A percentile compares a stretch with the other conserved stretches of the same genome.
Evolutionary conservation across 2,329 filamentous ascomycete genomes (phyloP).

Genomic region (Alternaria sp.): DNA sequence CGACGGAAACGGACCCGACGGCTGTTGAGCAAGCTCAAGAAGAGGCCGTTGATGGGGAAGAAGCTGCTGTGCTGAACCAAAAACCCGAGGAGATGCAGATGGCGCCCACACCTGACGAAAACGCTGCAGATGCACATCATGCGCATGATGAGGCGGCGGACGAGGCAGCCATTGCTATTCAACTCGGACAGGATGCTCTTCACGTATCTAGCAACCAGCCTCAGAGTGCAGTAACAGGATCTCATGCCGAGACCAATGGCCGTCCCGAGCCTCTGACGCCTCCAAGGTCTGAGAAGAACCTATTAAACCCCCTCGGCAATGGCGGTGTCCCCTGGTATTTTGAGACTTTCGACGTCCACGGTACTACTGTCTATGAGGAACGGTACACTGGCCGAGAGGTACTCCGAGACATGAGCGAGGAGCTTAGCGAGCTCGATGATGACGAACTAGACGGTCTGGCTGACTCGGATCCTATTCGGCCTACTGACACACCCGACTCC

Average conservation of each 20-base stretch:
- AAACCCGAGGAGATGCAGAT: slow-evolving; percentile 38
- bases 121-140: slow-evolving; percentile 39
- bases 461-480: slow-evolving; percentile 43
- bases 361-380: slow-evolving; percentile 80
- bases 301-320: slow-evolving; percentile 55
- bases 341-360: slow-evolving; percentile 78
- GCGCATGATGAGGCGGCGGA: slow-evolving; percentile 46
- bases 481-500: slow-evolving; percentile 36
- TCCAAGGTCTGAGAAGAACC: slow-evolving; percentile 65
- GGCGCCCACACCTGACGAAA: slow-evolving; percentile 50
- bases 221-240: slow-evolving; percentile 30
- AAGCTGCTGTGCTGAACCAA: slow-evolving; percentile 21
- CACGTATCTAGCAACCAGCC: slow-evolving; percentile 27
- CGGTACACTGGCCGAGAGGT: slow-evolving; percentile 77
- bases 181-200: slow-evolving; percentile 43
- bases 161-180: slow-evolving; percentile 48
- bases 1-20: slow-evolving; percentile 28
- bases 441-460: slow-evolving; percentile 77
- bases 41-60: slow-evolving; percentile 21
- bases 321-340: slow-evolving; percentile 93
- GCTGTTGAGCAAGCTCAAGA: slow-evolving; percentile 22
- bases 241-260: slow-evolving; percentile 24
- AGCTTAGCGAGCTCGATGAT: slow-evolving; percentile 90
- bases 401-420: slow-evolving; percentile 79
- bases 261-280: slow-evolving; percentile 67